A percentile compares a stretch with the other conserved stretches of the same genome.
Evolutionary conservation across 2,329 filamentous ascomycete genomes (phyloP).

Genomic region (Phyllosticta citriasiana): DNA sequence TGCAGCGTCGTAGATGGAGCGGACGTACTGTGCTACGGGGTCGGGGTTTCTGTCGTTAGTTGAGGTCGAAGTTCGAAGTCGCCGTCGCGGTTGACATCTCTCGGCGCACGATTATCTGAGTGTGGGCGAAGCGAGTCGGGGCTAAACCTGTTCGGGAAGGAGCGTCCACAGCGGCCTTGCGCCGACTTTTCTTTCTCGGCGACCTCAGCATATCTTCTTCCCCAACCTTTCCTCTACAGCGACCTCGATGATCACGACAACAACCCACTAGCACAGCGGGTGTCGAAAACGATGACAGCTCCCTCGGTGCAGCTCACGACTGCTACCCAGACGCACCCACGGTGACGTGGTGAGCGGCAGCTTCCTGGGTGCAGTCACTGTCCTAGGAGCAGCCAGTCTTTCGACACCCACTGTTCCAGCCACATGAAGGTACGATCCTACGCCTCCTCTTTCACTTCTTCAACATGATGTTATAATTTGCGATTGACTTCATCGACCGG

Average conservation of each 20-base stretch:
- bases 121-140: no score
- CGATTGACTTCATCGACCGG: conserved; percentile 83
- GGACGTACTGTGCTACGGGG: conserved; percentile 29
- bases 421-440: background rate
- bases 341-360: no score
- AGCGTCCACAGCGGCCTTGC: no score
- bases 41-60: conserved; percentile 17
- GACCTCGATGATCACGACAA: background rate
- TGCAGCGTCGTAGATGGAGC: conserved; percentile 4
- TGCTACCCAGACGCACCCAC: no score
- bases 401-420: no score
- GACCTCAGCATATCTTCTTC: conserved; percentile 1
- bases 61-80: conserved; percentile 8
- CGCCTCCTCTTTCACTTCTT: conserved; percentile 7
- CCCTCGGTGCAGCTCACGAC: no score
- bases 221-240: background rate
- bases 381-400: no score
- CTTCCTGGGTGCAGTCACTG: no score
- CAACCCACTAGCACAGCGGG: background rate
- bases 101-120: no score
- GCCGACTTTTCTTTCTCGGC: background rate
- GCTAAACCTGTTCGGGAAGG: no score
- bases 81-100: no score
- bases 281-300: no score
- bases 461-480: conserved; percentile 95